These are phyloP conservation scores for Aspergillus sergii DNA, from an alignment of 2,329 filamentous ascomycete genomes.

Conservation along the genomic window DNA sequence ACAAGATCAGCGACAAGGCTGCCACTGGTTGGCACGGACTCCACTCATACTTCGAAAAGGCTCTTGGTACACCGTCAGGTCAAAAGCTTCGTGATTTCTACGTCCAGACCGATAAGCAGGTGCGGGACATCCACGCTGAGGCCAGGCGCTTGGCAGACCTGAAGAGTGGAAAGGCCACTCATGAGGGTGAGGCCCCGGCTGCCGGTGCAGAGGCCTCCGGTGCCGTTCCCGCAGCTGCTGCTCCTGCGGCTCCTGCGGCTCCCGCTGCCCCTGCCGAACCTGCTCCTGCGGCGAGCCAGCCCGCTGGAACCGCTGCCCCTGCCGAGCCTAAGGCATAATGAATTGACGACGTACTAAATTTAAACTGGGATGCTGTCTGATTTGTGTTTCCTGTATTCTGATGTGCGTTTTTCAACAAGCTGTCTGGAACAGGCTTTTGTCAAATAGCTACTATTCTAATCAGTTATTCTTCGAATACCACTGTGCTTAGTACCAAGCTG, in stretches of 20 bases:
- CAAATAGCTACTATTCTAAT: constrained; percentile 2
- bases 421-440: constrained; percentile 17
- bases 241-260: constrained; percentile 14
- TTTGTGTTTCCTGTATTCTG: constrained; percentile 12
- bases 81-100: constrained; percentile 90
- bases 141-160: constrained; percentile 84
- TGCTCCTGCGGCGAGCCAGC: not conserved
- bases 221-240: constrained; percentile 23
- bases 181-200: constrained; percentile 35
- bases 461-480: constrained; percentile 2
- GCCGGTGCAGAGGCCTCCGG: constrained; percentile 18
- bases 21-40: constrained; percentile 68
- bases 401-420: not conserved
- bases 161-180: constrained; percentile 62
- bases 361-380: constrained; percentile 1
- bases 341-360: not conserved
- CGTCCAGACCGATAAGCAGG: constrained; percentile 79
- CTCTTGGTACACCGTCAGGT: constrained; percentile 81
- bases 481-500: not conserved
- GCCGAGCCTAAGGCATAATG: constrained; percentile 33
- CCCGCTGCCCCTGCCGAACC: not conserved
- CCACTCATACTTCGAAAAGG: constrained; percentile 92
- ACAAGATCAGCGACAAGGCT: constrained; percentile 77
- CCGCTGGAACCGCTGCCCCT: constrained; percentile 19
- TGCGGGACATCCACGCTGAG: constrained; percentile 90